phyloP scores from a whole-genome alignment of 805 yeast species.

The Candida insectorum region DNA sequence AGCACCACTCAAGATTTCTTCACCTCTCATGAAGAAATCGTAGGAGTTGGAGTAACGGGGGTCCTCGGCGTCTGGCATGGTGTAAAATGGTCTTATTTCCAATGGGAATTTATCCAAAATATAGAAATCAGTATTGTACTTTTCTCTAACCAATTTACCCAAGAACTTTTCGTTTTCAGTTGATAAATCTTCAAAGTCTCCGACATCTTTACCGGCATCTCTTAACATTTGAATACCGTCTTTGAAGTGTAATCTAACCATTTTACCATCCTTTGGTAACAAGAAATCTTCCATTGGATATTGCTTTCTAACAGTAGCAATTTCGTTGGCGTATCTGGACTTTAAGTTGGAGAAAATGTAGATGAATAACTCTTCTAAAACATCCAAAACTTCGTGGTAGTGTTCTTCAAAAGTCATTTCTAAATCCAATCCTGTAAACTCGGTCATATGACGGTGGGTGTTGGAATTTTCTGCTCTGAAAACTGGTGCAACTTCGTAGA shows the following conservation, averaged over 20 bases:
- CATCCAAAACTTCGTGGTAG: conserved; percentile 81
- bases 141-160: conserved; percentile 87
- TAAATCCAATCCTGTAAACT: conserved; percentile 93
- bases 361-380: conserved; percentile 70
- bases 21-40: conserved; percentile 99
- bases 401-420: conserved; percentile 99
- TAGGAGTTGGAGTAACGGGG: conserved; percentile 94
- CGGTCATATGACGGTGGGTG: conserved; percentile 99
- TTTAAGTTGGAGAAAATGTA: conserved; percentile 85
- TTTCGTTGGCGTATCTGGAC: conserved; percentile 74
- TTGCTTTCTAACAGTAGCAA: conserved; percentile 86
- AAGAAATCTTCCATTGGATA: conserved; percentile 97
- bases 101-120: conserved; percentile 97
- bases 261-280: conserved; percentile 89
- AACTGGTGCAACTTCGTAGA: conserved; percentile 95
- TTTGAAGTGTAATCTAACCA: conserved; percentile 84
- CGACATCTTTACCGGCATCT: conserved; percentile 82
- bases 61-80: conserved; percentile 96
- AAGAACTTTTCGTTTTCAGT: conserved; percentile 94
- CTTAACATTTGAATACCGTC: conserved; percentile 88
- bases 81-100: conserved; percentile 95
- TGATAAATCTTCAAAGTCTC: conserved; percentile 82
- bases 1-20: conserved; percentile 98
- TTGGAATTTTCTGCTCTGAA: conserved; percentile 99
- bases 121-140: conserved; percentile 96